These are phyloP conservation scores for Populus hybrid DNA, from an alignment of 441 rosid genomes.

Conservation along the genomic window DNA sequence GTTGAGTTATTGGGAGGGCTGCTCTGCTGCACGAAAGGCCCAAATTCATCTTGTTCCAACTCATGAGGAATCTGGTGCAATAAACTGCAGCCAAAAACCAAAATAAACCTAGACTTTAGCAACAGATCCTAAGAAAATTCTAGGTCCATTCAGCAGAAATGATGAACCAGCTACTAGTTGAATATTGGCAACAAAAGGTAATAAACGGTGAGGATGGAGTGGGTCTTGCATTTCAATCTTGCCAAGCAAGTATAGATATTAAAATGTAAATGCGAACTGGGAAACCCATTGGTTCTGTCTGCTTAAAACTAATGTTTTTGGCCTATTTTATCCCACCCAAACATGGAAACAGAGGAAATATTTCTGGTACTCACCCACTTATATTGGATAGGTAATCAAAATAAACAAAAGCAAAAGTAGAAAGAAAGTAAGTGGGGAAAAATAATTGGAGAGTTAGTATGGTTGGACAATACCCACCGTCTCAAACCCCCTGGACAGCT, in stretches of 20 bases:
- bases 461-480: constrained; percentile 25
- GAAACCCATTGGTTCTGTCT: neutral
- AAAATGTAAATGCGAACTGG: neutral
- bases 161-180: neutral
- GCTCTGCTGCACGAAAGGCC: constrained; percentile 28
- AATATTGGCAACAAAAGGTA: neutral
- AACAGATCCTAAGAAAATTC: constrained; percentile 7
- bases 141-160: neutral
- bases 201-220: neutral
- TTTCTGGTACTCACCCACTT: neutral
- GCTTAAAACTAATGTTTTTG: neutral
- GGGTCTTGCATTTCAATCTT: neutral
- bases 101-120: neutral
- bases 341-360: neutral
- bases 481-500: constrained; percentile 36
- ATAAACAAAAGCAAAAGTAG: neutral
- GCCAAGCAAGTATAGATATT: neutral
- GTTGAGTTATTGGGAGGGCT: constrained; percentile 35
- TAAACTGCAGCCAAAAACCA: constrained; percentile 31
- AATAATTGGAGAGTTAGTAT: constrained; percentile 5
- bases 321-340: neutral
- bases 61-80: constrained; percentile 34
- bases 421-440: neutral
- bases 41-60: constrained; percentile 33
- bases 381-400: constrained; percentile 10